Evolutionary conservation across 2,329 filamentous ascomycete species (phyloP), one percentile per base, ranked within the genome.

Genomic region (Tricladium varicosporioides): DNA sequence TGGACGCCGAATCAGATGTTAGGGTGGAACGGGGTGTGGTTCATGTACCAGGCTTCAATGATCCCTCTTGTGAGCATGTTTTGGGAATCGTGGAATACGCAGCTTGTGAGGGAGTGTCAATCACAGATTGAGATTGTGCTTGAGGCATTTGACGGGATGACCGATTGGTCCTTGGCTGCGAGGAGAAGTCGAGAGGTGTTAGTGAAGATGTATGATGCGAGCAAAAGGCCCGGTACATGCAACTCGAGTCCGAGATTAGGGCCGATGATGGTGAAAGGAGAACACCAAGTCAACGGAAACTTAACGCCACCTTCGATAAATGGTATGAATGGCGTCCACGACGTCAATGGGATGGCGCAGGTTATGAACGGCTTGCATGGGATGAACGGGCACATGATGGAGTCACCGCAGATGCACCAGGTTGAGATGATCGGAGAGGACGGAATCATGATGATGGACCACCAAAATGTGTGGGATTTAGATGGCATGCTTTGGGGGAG

Each of bases 1-100:
- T 91, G 87, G 75, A 82, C 82, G 47, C 81, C 84, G 47, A 89
- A 90, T 68, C 84, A 91, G 67, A 89, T 92, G 74, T 84, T 84
- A 0, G 88, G 88, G 8, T 92, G 88, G 89, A 90, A 91, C 69
- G 89, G 86, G 0, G 88, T 89, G 2, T 92, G 88, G 88, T 87
- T 91, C 72, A 80, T 90, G 58, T 92, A 91, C 73, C 89, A 92
- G 70, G 88, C 89, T 0, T 84, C 84, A 61, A 89, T 92, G 85
- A 85, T 92, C 8, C 89, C 89, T 0, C 79, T 93, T 1, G 81
- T 93, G 10, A 87, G 83, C 18, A 77, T 92, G 11, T 91, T 91
- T 70, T 87, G 83, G 77, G 86, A 91, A 68, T 77, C 56, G 5
- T 67, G 64, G 64, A 67, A 70, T 16, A 55, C 58, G 14, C 52